These are phyloP conservation scores for Paecilomyces fulvus DNA, from an alignment of 2,329 filamentous ascomycete genomes.

Conservation along the genomic window DNA sequence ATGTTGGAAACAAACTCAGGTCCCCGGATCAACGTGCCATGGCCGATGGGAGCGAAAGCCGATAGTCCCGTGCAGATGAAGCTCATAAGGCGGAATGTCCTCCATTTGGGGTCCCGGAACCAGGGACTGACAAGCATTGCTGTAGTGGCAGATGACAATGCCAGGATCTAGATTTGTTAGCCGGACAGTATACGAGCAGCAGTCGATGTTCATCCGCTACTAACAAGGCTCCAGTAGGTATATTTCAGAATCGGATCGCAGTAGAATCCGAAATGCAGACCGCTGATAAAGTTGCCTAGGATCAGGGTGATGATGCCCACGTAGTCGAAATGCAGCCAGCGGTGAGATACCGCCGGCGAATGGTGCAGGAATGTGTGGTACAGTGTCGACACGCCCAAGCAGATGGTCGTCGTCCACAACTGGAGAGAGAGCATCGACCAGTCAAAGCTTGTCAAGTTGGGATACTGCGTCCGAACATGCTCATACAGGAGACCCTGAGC, in stretches of 20 bases:
- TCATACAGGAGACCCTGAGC: conserved; percentile 3
- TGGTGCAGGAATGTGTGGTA: conserved; percentile 30
- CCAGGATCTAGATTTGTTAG: conserved; percentile 16
- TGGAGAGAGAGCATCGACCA: conserved; percentile 11
- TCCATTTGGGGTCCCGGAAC: conserved; percentile 21
- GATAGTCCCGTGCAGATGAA: conserved; percentile 25
- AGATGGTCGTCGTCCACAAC: conserved; percentile 20
- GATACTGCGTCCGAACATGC: conserved; percentile 4
- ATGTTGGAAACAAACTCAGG: conserved; percentile 13
- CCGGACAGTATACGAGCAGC: background rate
- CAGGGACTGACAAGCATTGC: conserved; percentile 26
- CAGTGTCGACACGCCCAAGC: conserved; percentile 21
- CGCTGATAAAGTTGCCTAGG: conserved; percentile 26
- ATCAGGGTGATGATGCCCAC: conserved; percentile 25
- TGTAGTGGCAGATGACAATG: conserved; percentile 20
- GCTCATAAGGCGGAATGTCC: conserved; percentile 16
- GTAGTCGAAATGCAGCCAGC: conserved; percentile 23
- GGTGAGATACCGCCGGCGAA: conserved; percentile 15
- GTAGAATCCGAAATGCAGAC: conserved; percentile 29
- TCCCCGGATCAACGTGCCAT: conserved; percentile 19
- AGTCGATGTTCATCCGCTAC: conserved; percentile 1
- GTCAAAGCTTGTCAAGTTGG: conserved; percentile 6
- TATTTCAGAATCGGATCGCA: conserved; percentile 19
- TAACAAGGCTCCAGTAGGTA: conserved; percentile 29
- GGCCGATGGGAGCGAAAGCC: conserved; percentile 25